A percentile compares a stretch with the other conserved stretches of the same genome.
phyloP scores from a whole-genome alignment of 2,329 filamentous ascomycete species.

The Magnaporthiopsis rhizophila region DNA sequence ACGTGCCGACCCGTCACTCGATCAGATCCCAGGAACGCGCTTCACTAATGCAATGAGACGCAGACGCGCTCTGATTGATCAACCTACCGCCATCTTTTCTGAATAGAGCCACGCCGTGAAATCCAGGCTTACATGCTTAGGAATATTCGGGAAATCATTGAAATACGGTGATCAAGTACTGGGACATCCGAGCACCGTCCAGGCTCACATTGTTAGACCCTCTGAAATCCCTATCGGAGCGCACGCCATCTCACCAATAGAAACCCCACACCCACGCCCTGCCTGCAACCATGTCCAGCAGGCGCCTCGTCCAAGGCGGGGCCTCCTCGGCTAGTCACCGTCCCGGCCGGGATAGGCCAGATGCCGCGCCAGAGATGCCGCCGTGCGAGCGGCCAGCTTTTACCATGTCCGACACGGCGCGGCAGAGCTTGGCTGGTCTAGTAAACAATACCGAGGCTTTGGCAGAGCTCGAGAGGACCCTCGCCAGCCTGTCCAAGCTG shows the following conservation, averaged over 20 bases:
- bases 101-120: no score
- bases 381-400: slow-evolving; percentile 41
- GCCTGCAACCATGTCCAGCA: not conserved
- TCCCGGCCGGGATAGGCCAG: not conserved
- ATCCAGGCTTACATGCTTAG: no score
- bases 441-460: slow-evolving; percentile 21
- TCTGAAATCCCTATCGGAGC: not conserved
- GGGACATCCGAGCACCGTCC: no score
- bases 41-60: no score
- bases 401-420: slow-evolving; percentile 32
- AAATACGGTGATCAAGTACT: no score
- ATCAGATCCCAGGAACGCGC: no score
- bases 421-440: slow-evolving; percentile 34
- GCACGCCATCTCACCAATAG: not conserved
- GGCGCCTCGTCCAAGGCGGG: not conserved
- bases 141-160: no score
- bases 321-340: not conserved
- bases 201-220: not conserved
- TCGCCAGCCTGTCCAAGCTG: slow-evolving; percentile 1
- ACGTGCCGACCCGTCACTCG: no score
- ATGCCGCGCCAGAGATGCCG: slow-evolving; percentile 27
- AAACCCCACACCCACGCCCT: not conserved
- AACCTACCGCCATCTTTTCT: no score
- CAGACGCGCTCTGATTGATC: no score
- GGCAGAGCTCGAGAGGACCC: not conserved